phyloP scores from a whole-genome alignment of 1,284 basidiomycete genomes.

The Laetiporus sulphureus region DNA sequence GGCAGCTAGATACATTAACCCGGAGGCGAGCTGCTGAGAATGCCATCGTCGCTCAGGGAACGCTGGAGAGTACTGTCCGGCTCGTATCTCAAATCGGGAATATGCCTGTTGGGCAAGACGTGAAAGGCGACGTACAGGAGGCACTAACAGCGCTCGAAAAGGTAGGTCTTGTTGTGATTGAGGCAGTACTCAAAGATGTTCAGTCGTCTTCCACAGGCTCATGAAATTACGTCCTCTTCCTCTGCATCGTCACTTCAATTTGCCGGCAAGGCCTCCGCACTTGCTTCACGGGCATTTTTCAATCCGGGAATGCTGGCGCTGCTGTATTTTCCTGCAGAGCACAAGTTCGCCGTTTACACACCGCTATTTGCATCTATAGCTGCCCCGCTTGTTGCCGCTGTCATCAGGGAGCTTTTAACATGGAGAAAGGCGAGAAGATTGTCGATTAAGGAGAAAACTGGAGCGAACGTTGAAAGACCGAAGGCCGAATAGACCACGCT shows the following conservation, averaged over 20 bases:
- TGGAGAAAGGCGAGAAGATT: slow-evolving; percentile 34
- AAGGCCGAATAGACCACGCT: slow-evolving; percentile 1
- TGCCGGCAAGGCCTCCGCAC: slow-evolving; percentile 60
- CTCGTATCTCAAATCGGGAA: slow-evolving; percentile 81
- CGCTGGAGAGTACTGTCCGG: slow-evolving; percentile 74
- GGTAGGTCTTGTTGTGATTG: slow-evolving; percentile 33
- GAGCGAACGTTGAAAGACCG: background rate
- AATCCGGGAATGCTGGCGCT: slow-evolving; percentile 94
- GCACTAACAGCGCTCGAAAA: slow-evolving; percentile 66
- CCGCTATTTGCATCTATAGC: slow-evolving; percentile 87
- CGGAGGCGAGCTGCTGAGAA: slow-evolving; percentile 73
- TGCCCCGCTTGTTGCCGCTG: slow-evolving; percentile 74
- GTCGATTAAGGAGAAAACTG: background rate
- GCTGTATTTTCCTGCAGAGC: slow-evolving; percentile 94
- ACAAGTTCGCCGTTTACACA: slow-evolving; percentile 92
- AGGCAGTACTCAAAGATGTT: background rate
- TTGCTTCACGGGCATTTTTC: slow-evolving; percentile 91
- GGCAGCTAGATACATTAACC: slow-evolving; percentile 77
- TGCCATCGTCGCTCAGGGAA: slow-evolving; percentile 59
- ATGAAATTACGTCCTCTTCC: slow-evolving; percentile 33
- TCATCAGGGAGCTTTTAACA: slow-evolving; percentile 59
- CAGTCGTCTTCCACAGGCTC: slow-evolving; percentile 31
- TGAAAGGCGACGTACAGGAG: slow-evolving; percentile 63
- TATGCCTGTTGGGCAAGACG: slow-evolving; percentile 82
- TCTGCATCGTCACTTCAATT: slow-evolving; percentile 46